Conservation (phyloP, 2,329 filamentous ascomycete genomes). For the Aureobasidium sp. region DNA sequence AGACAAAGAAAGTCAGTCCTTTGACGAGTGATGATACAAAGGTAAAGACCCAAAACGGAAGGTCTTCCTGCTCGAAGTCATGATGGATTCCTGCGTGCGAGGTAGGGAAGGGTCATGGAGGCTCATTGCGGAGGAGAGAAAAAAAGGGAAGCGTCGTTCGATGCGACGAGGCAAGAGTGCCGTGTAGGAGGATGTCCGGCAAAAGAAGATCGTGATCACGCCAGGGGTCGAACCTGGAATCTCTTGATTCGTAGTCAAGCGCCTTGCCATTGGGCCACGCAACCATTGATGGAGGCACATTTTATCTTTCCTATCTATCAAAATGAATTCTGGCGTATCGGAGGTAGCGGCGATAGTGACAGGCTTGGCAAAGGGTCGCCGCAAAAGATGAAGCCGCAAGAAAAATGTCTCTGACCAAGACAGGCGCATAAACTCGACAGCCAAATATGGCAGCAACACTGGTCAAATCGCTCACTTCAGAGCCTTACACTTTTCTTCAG, state of each 20-base stretch:
- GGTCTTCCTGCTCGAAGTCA: background rate
- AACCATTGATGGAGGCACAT: no score
- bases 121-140: no score
- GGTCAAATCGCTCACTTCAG: constrained; percentile 17
- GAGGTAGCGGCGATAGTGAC: background rate
- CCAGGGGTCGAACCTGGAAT: constrained; percentile 18
- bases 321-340: no score
- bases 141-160: no score
- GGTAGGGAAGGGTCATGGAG: background rate
- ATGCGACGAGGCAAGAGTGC: background rate
- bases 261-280: constrained; percentile 52
- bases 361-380: background rate
- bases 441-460: constrained; percentile 9
- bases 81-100: background rate
- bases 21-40: no score
- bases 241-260: constrained; percentile 45
- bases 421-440: background rate
- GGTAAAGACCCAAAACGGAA: background rate
- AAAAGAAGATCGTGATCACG: constrained; percentile 5
- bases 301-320: no score
- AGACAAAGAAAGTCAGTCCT: background rate
- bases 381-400: constrained; percentile 12
- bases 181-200: background rate
- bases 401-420: constrained; percentile 2
- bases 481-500: constrained; percentile 68